Conservation (phyloP, 768 basidiomycete species). For the Kwoniella bestiolae region DNA sequence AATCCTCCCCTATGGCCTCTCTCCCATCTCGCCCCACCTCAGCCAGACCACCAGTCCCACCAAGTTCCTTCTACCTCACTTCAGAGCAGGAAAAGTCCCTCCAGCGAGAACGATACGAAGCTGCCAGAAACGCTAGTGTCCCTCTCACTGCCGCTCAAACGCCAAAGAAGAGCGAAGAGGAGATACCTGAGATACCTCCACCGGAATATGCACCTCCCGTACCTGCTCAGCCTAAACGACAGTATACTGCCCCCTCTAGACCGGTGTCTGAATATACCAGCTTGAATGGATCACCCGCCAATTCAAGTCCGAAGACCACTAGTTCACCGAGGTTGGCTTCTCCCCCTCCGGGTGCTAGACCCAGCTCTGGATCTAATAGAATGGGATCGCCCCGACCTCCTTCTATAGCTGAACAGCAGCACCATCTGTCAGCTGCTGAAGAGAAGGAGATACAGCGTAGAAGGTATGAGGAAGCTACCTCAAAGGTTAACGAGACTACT, state of each 20-base stretch:
- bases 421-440: constrained; percentile 30
- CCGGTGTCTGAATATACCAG: constrained; percentile 32
- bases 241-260: constrained; percentile 31
- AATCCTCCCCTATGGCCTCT: constrained; percentile 9
- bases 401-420: neutral
- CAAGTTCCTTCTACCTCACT: constrained; percentile 23
- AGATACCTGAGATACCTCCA: constrained; percentile 35
- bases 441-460: constrained; percentile 47
- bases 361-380: neutral
- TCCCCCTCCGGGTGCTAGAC: neutral
- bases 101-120: constrained; percentile 28
- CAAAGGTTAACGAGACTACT: neutral
- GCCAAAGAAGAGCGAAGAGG: constrained; percentile 4
- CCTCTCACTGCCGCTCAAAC: neutral
- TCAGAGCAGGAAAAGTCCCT: constrained; percentile 30
- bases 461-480: constrained; percentile 47
- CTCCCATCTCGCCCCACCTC: constrained; percentile 5
- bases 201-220: constrained; percentile 49
- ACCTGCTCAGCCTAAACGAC: constrained; percentile 22
- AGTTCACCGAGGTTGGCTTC: constrained; percentile 10
- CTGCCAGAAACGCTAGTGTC: constrained; percentile 29
- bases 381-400: constrained; percentile 10
- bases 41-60: constrained; percentile 1
- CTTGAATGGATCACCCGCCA: constrained; percentile 7
- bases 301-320: constrained; percentile 9